Conservation (phyloP, 106 monocot genomes). For the Agapanthus africanus region DNA sequence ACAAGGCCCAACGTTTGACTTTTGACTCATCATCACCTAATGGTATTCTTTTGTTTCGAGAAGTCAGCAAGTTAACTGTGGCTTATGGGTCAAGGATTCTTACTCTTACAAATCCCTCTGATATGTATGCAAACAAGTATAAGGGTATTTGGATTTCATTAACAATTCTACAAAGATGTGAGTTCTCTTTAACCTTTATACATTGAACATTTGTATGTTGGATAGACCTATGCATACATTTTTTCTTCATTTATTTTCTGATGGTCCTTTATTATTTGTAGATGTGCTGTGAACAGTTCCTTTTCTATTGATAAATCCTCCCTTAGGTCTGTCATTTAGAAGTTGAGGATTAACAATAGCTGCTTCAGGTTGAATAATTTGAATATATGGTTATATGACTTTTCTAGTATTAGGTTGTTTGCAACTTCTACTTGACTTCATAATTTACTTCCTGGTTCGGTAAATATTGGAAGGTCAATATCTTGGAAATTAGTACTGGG, state of each 20-base stretch:
- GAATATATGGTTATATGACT: neutral
- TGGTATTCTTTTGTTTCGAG: constrained; percentile 96
- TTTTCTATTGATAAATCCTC: neutral
- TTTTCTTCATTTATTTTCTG: neutral
- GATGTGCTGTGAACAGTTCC: neutral
- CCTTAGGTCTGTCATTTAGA: neutral
- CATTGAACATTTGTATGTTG: neutral
- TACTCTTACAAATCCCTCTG: constrained; percentile 59
- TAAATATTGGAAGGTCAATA: neutral
- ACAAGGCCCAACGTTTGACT: constrained; percentile 90
- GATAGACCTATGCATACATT: neutral
- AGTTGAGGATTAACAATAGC: neutral
- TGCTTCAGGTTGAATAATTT: no score
- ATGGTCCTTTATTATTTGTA: neutral
- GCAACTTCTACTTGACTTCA: neutral
- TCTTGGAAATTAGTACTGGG: no score
- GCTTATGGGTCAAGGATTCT: constrained; percentile 90
- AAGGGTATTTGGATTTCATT: constrained; percentile 98
- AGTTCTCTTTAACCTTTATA: neutral
- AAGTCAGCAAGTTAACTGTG: constrained; percentile 93
- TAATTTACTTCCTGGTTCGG: neutral
- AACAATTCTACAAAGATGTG: constrained; percentile 74
- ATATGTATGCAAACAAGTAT: constrained; percentile 84
- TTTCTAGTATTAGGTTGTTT: neutral
- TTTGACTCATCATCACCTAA: constrained; percentile 95